phyloP scores from a whole-genome alignment of 2,329 filamentous ascomycete species.

The Paecilomyces sp. region DNA sequence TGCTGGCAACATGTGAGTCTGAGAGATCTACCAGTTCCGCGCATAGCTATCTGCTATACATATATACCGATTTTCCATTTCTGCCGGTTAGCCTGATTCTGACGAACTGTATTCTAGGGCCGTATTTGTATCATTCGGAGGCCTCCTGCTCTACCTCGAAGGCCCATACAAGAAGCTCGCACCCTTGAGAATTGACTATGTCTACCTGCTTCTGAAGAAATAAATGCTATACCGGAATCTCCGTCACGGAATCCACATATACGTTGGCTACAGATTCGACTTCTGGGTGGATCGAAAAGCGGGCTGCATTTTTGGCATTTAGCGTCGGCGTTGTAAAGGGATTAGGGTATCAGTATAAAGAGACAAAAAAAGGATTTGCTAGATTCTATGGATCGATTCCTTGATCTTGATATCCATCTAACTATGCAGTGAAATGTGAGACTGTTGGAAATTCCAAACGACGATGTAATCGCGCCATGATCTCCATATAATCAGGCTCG shows the following conservation, averaged over 20 bases:
- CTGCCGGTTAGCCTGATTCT: constrained; percentile 11
- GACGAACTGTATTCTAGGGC: constrained; percentile 54
- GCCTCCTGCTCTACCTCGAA: constrained; percentile 80
- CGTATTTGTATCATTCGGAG: constrained; percentile 89
- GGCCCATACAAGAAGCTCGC: constrained; percentile 95
- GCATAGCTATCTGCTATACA: neutral
- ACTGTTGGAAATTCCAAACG: constrained; percentile 72
- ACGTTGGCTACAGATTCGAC: constrained; percentile 3
- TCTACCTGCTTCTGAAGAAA: constrained; percentile 93
- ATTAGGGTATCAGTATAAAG: constrained; percentile 2
- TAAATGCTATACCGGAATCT: constrained; percentile 29
- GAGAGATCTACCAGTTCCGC: neutral
- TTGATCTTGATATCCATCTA: constrained; percentile 2
- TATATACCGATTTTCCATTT: neutral
- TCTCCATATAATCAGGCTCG: constrained; percentile 71
- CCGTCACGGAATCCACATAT: neutral
- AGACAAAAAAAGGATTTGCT: constrained; percentile 21
- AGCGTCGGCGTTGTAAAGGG: constrained; percentile 33
- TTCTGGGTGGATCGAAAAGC: constrained; percentile 2
- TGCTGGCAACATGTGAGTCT: constrained; percentile 74
- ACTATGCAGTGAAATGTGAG: constrained; percentile 16
- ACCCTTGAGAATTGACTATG: constrained; percentile 82
- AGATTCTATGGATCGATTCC: neutral
- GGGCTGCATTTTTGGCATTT: constrained; percentile 15
- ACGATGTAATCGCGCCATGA: constrained; percentile 68